Evolutionary conservation across 2,329 filamentous ascomycete species (phyloP).

Genomic region (Microdochium bolleyi): DNA sequence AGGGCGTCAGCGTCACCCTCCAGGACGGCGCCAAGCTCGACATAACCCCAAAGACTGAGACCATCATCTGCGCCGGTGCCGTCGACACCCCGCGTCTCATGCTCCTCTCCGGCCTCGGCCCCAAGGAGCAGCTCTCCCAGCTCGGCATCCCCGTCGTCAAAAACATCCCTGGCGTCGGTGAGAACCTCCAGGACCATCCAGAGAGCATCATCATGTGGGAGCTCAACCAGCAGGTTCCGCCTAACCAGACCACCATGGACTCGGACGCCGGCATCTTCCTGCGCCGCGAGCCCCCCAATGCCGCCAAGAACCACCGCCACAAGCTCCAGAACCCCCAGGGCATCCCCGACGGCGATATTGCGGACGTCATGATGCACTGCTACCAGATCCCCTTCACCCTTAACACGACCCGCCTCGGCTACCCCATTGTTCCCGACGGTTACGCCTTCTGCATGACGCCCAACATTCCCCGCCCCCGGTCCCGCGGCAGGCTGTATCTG

Average conservation of each 20-base stretch:
- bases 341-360: conserved; percentile 61
- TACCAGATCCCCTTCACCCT: conserved; percentile 90
- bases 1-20: conserved; percentile 61
- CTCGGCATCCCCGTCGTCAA: conserved; percentile 47
- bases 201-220: conserved; percentile 63
- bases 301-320: conserved; percentile 39
- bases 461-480: conserved; percentile 79
- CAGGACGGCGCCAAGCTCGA: conserved; percentile 43
- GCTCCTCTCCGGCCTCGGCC: conserved; percentile 49
- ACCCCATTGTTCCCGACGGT: conserved; percentile 51
- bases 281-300: conserved; percentile 65
- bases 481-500: conserved; percentile 69
- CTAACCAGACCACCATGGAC: conserved; percentile 83
- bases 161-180: conserved; percentile 51
- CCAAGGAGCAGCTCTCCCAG: conserved; percentile 41
- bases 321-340: conserved; percentile 38
- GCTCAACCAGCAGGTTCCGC: conserved; percentile 68
- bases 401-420: conserved; percentile 77
- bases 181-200: conserved; percentile 54
- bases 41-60: conserved; percentile 64
- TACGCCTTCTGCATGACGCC: conserved; percentile 92
- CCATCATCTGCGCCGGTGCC: conserved; percentile 71
- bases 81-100: conserved; percentile 70
- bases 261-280: conserved; percentile 86
- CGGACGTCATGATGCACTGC: conserved; percentile 94